Base-by-base conservation (phyloP, 805 yeast genomes). In the Metschnikowia borealis region DNA sequence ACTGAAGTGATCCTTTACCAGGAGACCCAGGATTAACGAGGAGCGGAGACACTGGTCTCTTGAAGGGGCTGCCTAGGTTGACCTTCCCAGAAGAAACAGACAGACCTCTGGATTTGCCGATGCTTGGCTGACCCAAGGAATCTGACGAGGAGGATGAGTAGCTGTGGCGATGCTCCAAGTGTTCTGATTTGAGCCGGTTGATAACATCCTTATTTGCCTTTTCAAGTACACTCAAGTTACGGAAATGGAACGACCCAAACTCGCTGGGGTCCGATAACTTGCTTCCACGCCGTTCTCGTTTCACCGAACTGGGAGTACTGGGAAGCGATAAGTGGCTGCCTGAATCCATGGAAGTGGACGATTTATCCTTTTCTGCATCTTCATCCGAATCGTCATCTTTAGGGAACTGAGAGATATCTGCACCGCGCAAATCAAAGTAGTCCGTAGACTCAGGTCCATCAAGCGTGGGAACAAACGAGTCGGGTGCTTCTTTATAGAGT, bases 131-230 rank as follows among this genome's bases (percentile, higher is more conserved):
- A 2, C 77, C 69, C 1, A 72, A 63, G 0, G 74, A 67, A 7
- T 74, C 81, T 4, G 80, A 74, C 2, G 81, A 73, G 0, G 83
- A 73, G 1, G 78, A 68, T 6, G 84, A 74, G 41, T 73, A 65
- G 45, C 81, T 77, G 49, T 69, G 73, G 54, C 69, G 73, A 57
- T 81, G 83, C 55, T 83, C 88, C 55, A 84, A 57, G 65, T 89
- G 96, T 64, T 92, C 98, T 31, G 77, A 84, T 61, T 90, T 87
- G 62, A 94, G 78, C 54, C 96, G 74, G 61, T 88, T 87, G 55
- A 94, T 89, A 13, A 87, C 91, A 68, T 91, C 97, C 62, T 89
- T 89, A 63, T 94, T 94, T 7, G 96, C 97, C 60, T 87, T 87
- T 59, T 94, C 98, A 49, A 95, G 76, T 5, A 94, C 94, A 4